Evolutionary conservation across 176 grass and related monocot genomes (phyloP).

Genomic region (Cenchrus americanus): DNA sequence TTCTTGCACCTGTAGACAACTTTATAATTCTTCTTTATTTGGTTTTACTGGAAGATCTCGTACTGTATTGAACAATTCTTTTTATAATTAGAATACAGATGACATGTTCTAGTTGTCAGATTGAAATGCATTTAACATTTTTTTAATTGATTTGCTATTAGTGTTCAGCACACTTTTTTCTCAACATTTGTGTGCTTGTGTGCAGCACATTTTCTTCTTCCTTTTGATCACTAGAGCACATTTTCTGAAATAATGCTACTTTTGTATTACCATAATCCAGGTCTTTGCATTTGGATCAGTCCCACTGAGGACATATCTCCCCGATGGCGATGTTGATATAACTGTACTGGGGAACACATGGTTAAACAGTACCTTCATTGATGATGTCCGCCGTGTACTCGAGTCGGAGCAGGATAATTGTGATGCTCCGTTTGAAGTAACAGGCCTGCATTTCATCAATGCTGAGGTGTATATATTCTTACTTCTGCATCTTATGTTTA

Average conservation of each 20-base stretch:
- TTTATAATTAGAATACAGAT: not conserved
- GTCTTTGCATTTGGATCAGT: constrained; percentile 82
- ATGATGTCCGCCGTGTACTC: constrained; percentile 51
- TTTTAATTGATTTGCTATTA: not conserved
- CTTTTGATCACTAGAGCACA: not conserved
- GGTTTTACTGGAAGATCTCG: not conserved
- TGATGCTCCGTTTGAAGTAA: constrained; percentile 53
- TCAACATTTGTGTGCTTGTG: not conserved
- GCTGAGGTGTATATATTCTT: constrained; percentile 57
- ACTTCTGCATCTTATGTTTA: constrained; percentile 1
- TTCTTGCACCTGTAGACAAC: too few species aligned
- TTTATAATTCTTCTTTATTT: not conserved
- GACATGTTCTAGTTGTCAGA: not conserved
- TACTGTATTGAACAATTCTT: not conserved
- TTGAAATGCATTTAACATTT: not conserved
- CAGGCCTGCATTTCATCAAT: constrained; percentile 54
- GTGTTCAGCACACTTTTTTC: not conserved
- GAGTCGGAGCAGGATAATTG: constrained; percentile 39
- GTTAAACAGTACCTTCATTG: constrained; percentile 40
- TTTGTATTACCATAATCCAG: constrained; percentile 48
- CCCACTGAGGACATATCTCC: constrained; percentile 85
- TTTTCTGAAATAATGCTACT: not conserved
- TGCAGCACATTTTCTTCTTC: not conserved
- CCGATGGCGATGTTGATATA: constrained; percentile 85
- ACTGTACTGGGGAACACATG: constrained; percentile 50